Conservation (phyloP, 2,329 filamentous ascomycete genomes). For the Akanthomyces uredinophilus region DNA sequence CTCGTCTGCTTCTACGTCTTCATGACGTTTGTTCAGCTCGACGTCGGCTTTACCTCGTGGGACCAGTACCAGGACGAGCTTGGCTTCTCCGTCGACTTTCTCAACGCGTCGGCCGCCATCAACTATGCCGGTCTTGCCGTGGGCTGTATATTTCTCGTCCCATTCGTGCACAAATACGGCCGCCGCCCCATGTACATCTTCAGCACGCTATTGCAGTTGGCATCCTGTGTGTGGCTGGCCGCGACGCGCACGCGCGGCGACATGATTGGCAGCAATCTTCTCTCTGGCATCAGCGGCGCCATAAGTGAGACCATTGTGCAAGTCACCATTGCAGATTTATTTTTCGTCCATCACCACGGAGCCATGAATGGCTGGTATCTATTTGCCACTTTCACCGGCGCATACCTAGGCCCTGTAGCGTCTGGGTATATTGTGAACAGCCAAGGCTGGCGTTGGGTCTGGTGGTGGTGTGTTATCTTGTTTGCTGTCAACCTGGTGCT, state of each 20-base stretch:
- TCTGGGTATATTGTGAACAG: conserved; percentile 23
- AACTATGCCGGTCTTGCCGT: conserved; percentile 19
- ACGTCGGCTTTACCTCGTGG: conserved; percentile 13
- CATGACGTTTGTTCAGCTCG: conserved; percentile 13
- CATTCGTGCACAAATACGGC: conserved; percentile 21
- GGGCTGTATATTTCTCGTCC: conserved; percentile 21
- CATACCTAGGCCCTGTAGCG: conserved; percentile 27
- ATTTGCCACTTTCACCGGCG: conserved; percentile 26
- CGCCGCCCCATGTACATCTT: conserved; percentile 25
- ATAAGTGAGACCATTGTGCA: conserved; percentile 35
- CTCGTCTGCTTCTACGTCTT: conserved; percentile 37
- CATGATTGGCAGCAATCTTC: conserved; percentile 35
- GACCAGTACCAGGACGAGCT: conserved; percentile 7
- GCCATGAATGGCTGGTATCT: conserved; percentile 43
- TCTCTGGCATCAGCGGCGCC: conserved; percentile 33
- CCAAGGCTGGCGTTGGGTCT: conserved; percentile 34
- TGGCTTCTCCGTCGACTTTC: conserved; percentile 5
- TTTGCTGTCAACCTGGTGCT: conserved; percentile 17
- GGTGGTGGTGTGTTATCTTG: conserved; percentile 27
- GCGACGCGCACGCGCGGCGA: conserved; percentile 36
- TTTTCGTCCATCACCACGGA: conserved; percentile 30
- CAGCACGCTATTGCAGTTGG: conserved; percentile 34
- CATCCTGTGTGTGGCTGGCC: conserved; percentile 34
- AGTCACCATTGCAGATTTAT: conserved; percentile 32
- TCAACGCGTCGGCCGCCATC: conserved; percentile 14